Evolutionary conservation across 495 filamentous ascomycete genomes (phyloP).

Genomic region (Daldinia loculata): DNA sequence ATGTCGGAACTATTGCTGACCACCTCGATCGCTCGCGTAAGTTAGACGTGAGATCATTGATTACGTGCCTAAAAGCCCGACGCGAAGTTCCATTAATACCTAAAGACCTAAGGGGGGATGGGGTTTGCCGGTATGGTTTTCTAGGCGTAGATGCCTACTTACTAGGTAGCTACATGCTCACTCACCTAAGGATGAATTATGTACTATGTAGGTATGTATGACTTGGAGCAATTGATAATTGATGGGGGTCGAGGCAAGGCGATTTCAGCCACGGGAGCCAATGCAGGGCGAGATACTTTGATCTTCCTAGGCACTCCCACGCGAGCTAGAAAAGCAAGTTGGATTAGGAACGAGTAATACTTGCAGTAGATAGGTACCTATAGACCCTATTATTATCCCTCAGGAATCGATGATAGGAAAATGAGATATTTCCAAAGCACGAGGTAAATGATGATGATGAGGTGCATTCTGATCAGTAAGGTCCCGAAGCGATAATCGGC

Average conservation of each 20-base stretch:
- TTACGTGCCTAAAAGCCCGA: conserved; percentile 41
- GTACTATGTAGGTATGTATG: conserved; percentile 19
- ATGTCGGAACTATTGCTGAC: conserved; percentile 14
- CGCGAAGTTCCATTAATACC: conserved; percentile 14
- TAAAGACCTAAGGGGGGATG: background rate
- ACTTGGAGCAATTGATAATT: conserved; percentile 41
- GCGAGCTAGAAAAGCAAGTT: conserved; percentile 8
- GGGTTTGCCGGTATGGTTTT: background rate
- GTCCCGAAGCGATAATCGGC: conserved; percentile 32
- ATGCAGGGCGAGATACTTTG: conserved; percentile 32
- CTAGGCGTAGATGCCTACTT: background rate
- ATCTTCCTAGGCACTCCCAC: conserved; percentile 27
- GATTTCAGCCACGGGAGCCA: conserved; percentile 38
- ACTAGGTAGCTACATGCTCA: background rate
- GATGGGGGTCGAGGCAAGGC: conserved; percentile 18
- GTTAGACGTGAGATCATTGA: conserved; percentile 24
- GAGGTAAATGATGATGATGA: conserved; percentile 10
- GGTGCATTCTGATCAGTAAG: conserved; percentile 31
- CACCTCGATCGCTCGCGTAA: conserved; percentile 1
- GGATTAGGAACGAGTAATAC: background rate
- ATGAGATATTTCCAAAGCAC: conserved; percentile 15
- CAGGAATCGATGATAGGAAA: conserved; percentile 6
- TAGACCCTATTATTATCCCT: conserved; percentile 14
- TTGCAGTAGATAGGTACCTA: conserved; percentile 11
- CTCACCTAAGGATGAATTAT: conserved; percentile 1